Conservation (phyloP, 345 rosid species). For the Conringia planisiliqua region DNA sequence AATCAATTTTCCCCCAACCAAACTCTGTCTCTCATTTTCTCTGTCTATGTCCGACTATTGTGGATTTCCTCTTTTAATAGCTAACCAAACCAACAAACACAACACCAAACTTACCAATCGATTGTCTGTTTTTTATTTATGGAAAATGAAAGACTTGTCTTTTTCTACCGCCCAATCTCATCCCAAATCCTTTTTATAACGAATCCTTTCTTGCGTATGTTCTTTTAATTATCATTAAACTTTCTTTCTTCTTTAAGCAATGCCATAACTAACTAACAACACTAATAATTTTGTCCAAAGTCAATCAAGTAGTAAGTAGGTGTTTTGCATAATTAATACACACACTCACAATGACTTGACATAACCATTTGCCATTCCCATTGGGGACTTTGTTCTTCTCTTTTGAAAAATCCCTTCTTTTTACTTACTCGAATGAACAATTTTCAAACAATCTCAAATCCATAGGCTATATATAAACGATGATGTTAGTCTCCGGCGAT, state of each 20-base stretch:
- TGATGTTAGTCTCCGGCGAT: no score
- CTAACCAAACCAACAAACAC: not conserved
- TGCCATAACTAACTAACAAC: conserved; percentile 1
- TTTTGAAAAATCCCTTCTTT: not conserved
- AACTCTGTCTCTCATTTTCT: conserved; percentile 8
- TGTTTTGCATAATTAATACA: not conserved
- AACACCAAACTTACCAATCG: conserved; percentile 16
- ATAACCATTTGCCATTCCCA: not conserved
- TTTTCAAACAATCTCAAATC: no score
- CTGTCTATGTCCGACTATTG: conserved; percentile 16
- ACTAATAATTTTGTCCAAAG: not conserved
- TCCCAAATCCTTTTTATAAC: no score
- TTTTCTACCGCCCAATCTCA: conserved; percentile 12
- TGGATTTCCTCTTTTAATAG: conserved; percentile 26
- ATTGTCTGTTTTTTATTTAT: conserved; percentile 13
- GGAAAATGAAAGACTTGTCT: not conserved
- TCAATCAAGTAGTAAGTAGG: not conserved
- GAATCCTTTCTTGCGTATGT: conserved; percentile 9
- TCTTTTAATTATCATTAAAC: not conserved
- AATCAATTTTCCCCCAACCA: conserved; percentile 45
- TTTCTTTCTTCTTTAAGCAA: conserved; percentile 27
- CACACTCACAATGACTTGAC: not conserved
- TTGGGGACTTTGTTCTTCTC: not conserved
- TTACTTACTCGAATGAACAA: no score
- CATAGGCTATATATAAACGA: no score